Conservation (phyloP, 441 rosid genomes). For the Isatis lusitanica region DNA sequence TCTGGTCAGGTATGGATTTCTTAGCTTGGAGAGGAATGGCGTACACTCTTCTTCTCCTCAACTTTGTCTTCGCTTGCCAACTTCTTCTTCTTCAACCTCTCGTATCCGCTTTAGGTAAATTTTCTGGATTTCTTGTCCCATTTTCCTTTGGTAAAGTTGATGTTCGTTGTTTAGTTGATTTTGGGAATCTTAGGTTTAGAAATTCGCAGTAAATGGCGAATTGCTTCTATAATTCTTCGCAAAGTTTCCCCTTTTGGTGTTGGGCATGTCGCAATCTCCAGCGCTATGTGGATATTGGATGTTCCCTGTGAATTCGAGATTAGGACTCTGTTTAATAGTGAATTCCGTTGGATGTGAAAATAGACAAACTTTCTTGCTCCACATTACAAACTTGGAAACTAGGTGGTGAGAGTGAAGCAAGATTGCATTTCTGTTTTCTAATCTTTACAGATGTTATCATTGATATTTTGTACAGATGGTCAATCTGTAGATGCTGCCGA, state of each 20-base stretch:
- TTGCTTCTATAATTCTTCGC: neutral
- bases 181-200: neutral
- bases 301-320: neutral
- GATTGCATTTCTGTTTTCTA: neutral
- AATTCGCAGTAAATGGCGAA: neutral
- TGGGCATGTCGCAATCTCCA: conserved; percentile 1
- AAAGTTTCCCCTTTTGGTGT: neutral
- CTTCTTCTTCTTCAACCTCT: conserved; percentile 88
- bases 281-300: neutral
- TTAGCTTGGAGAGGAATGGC: conserved; percentile 72
- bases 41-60: conserved; percentile 57
- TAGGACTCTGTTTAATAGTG: conserved; percentile 4
- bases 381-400: neutral
- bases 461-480: conserved; percentile 47
- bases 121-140: neutral
- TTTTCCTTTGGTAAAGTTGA: neutral
- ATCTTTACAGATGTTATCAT: neutral
- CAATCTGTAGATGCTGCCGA: conserved; percentile 63
- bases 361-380: neutral
- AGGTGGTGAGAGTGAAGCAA: conserved; percentile 22
- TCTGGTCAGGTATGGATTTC: conserved; percentile 50
- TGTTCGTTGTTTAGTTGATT: conserved; percentile 17
- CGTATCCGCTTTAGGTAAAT: conserved; percentile 72
- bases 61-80: conserved; percentile 81
- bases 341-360: neutral